Evolutionary conservation across 768 basidiomycete genomes (phyloP), one percentile per base, ranked within the genome.

Genomic region (Steccherinum ochraceum): DNA sequence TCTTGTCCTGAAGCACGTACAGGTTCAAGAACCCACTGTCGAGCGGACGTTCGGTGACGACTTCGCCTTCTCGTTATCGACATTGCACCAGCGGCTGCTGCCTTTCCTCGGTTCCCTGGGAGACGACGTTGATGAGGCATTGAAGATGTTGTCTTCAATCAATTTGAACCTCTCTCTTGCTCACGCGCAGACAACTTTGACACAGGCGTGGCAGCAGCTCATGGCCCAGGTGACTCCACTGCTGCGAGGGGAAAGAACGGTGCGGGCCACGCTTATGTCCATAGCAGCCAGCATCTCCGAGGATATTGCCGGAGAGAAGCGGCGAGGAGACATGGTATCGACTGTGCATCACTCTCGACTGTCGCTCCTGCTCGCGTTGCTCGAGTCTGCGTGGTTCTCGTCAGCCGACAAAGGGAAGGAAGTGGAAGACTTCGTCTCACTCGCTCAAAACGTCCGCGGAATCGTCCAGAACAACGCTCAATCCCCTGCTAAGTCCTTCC

Each of bases 161-260:
- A 96, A 96, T 65, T 76, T 93, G 56, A 93, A 94, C 62, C 76
- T 93, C 45, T 93, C 92, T 1, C 70, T 96, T 35, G 73, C 88
- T 19, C 86, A 95, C 58, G 76, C 88, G 0, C 89, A 94, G 64
- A 79, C 78, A 2, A 70, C 80, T 1, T 72, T 92, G 42, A 79
- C 86, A 0, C 81, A 88, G 51, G 79, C 91, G 3, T 95, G 90
- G 90, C 81, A 84, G 46, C 72, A 75, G 42, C 66, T 95, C 41
- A 71, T 93, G 40, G 77, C 80, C 40, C 80, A 82, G 59, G 70
- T 80, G 2, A 69, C 79, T 10, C 79, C 83, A 0, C 85, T 83
- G 64, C 66, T 90, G 21, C 76, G 86, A 23, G 78, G 77, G 1
- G 81, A 88, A 51, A 58, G 64, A n/a, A 61, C 70, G 12, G 73